phyloP scores from a whole-genome alignment of 2,329 filamentous ascomycete genomes.

The Dothideomycetes sp. region DNA sequence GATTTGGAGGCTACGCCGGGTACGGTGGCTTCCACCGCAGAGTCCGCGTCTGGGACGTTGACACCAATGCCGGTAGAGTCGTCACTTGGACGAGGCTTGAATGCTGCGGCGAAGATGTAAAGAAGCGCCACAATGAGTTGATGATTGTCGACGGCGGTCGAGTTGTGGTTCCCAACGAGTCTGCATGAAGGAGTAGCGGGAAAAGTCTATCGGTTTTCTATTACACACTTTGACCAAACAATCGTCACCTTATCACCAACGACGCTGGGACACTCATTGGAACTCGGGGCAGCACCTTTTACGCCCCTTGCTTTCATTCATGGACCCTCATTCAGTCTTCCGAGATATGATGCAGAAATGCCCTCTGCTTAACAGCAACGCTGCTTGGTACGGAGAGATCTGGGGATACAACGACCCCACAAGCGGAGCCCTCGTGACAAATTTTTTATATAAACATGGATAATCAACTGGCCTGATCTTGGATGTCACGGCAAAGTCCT shows the following conservation, averaged over 20 bases:
- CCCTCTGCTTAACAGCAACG: too few relatives aligned
- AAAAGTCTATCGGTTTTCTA: too few relatives aligned
- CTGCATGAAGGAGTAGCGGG: too few relatives aligned
- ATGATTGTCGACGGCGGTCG: slow-evolving; percentile 52
- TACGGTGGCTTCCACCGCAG: slow-evolving; percentile 79
- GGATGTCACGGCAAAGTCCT: slow-evolving; percentile 8
- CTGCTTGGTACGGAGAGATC: too few relatives aligned
- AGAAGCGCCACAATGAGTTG: slow-evolving; percentile 48
- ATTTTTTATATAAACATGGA: slow-evolving; percentile 3
- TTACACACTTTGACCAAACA: too few relatives aligned
- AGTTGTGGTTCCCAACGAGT: slow-evolving; percentile 31
- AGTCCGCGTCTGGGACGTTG: slow-evolving; percentile 82
- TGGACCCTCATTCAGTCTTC: too few relatives aligned
- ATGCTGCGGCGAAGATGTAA: slow-evolving; percentile 41
- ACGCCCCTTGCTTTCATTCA: too few relatives aligned
- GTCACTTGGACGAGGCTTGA: slow-evolving; percentile 89
- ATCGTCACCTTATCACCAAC: too few relatives aligned
- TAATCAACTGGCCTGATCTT: slow-evolving; percentile 6
- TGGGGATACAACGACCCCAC: slow-evolving; percentile 1
- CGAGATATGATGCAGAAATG: too few relatives aligned
- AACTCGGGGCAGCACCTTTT: too few relatives aligned
- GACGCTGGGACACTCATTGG: too few relatives aligned
- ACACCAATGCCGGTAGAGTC: slow-evolving; percentile 82
- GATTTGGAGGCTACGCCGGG: slow-evolving; percentile 91
- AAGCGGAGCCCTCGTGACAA: slow-evolving; percentile 5